Percentiles rank a stretch among this genome's conserved stretches.
These are phyloP conservation scores for Podaxis rugospora DNA, from an alignment of 768 basidiomycete genomes.

Conservation along the genomic window DNA sequence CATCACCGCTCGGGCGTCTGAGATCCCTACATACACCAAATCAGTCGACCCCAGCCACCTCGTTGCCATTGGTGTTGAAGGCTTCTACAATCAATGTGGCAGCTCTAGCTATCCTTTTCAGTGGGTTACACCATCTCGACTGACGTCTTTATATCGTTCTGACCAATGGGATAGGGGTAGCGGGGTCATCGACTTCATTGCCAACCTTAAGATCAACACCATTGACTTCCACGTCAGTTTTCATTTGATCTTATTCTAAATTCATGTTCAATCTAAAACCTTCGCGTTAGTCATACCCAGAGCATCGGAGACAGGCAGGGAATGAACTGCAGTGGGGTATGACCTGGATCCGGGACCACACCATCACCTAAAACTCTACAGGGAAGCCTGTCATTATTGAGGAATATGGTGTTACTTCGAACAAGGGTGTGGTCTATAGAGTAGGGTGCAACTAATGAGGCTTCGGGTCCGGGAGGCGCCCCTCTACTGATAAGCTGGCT, in stretches of 20 bases:
- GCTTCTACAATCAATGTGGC: too few species aligned
- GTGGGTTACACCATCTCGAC: neutral
- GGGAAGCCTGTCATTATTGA: constrained; percentile 63
- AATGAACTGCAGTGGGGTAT: constrained; percentile 51
- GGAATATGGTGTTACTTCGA: constrained; percentile 55
- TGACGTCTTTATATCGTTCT: neutral
- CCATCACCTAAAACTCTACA: constrained; percentile 28
- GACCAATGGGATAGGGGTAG: neutral
- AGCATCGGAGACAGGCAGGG: constrained; percentile 41
- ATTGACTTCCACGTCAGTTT: neutral
- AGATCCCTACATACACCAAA: too few species aligned
- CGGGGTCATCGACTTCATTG: neutral
- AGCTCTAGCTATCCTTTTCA: too few species aligned
- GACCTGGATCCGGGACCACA: constrained; percentile 46
- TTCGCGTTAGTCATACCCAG: constrained; percentile 22
- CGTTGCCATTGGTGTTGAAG: too few species aligned
- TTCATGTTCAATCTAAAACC: neutral
- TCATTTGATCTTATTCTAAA: neutral
- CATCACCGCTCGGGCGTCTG: too few species aligned
- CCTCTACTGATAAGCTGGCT: constrained; percentile 45
- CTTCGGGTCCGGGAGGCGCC: too few species aligned
- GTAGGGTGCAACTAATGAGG: constrained; percentile 56
- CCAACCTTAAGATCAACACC: neutral
- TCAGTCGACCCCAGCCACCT: too few species aligned
- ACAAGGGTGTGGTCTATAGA: constrained; percentile 43